Evolutionary conservation across 345 rosid genomes (phyloP).

Genomic region (Raphanus sativus): DNA sequence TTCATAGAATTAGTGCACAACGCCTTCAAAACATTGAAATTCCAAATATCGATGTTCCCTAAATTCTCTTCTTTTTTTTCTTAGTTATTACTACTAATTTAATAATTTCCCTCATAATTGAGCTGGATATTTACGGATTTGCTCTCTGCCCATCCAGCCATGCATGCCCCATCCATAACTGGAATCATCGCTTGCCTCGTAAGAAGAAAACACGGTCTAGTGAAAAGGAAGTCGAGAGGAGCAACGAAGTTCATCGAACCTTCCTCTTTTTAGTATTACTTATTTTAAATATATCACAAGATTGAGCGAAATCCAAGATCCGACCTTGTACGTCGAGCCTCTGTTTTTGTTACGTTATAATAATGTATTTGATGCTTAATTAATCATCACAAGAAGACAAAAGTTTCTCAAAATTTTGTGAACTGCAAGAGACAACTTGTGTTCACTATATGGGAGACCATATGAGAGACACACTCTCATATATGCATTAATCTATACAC

Average conservation of each 20-base stretch:
- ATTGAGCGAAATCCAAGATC: constrained; percentile 25
- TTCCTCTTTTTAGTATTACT: neutral
- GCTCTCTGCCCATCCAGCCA: constrained; percentile 22
- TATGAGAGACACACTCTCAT: neutral
- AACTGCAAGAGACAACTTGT: constrained; percentile 26
- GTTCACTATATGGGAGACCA: constrained; percentile 41
- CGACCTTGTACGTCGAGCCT: constrained; percentile 40
- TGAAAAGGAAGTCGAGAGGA: constrained; percentile 23
- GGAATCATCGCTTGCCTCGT: constrained; percentile 1
- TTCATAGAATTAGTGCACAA: neutral
- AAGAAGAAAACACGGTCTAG: constrained; percentile 28
- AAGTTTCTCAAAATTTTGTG: constrained; percentile 22
- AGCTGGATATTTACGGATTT: neutral
- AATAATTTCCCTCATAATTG: neutral
- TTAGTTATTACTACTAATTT: no score
- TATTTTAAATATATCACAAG: neutral
- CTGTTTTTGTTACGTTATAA: constrained; percentile 12
- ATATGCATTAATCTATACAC: neutral
- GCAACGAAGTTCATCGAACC: constrained; percentile 35
- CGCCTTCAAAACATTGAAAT: neutral
- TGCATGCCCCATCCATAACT: neutral
- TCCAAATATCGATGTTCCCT: neutral
- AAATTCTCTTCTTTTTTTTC: neutral
- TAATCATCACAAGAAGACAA: constrained; percentile 29
- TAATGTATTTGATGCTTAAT: constrained; percentile 1